These are phyloP conservation scores for Strobilomyces dryophilus DNA, from an alignment of 768 basidiomycete species.

Conservation along the genomic window DNA sequence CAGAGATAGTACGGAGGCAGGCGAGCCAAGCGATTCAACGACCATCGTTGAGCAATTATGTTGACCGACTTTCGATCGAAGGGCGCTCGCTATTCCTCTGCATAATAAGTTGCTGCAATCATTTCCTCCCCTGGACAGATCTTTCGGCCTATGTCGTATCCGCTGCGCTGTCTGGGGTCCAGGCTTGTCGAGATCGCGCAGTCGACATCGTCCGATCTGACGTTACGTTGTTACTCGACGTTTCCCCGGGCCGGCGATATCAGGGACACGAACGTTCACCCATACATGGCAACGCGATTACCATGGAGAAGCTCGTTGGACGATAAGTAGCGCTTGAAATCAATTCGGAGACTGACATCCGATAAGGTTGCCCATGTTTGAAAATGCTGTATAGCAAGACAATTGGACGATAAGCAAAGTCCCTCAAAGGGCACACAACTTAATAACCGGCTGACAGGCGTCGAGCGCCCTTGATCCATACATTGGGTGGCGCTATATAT, in stretches of 20 bases:
- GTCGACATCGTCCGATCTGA: not conserved
- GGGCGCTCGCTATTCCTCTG: not conserved
- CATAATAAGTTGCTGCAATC: not conserved
- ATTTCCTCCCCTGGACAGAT: not conserved
- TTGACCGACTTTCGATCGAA: not conserved
- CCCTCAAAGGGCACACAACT: not conserved
- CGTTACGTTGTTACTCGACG: not conserved
- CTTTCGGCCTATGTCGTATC: not conserved
- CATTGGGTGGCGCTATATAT: too few species aligned
- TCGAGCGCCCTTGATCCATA: too few species aligned
- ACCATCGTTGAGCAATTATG: not conserved
- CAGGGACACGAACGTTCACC: not conserved
- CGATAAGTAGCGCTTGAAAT: not conserved
- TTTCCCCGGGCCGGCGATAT: not conserved
- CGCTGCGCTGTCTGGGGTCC: not conserved
- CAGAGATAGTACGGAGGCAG: slow-evolving; percentile 1
- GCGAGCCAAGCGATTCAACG: not conserved
- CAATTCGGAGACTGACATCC: not conserved
- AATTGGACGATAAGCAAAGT: slow-evolving; percentile 2
- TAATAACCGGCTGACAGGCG: not conserved
- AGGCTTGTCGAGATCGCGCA: not conserved
- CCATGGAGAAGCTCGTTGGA: not conserved
- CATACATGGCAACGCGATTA: not conserved
- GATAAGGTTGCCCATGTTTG: not conserved
- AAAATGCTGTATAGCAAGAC: not conserved